phyloP scores from a whole-genome alignment of 371 early-diverging fungal genomes.

The Dipsacomyces acuminosporus region DNA sequence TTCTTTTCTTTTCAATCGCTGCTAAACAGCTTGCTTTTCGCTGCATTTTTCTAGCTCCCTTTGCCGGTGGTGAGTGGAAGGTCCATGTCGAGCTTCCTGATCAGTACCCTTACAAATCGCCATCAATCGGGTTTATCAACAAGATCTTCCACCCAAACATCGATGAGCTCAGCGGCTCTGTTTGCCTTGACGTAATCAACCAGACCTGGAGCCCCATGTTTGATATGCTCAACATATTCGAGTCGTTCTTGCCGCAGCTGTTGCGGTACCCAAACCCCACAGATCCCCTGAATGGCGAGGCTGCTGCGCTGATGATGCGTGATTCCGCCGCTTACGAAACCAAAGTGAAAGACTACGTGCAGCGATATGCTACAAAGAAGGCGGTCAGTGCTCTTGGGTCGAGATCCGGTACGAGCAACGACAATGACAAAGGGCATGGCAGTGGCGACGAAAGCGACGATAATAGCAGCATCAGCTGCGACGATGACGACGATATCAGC shows the following conservation, averaged over 20 bases:
- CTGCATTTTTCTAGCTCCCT: slow-evolving; percentile 83
- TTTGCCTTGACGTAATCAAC: slow-evolving; percentile 99
- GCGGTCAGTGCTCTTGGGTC: not conserved
- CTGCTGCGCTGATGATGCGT: slow-evolving; percentile 94
- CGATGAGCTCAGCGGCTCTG: slow-evolving; percentile 98
- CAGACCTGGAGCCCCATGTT: slow-evolving; percentile 99
- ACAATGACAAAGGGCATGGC: not conserved
- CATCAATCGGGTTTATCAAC: slow-evolving; percentile 99
- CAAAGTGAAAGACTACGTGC: slow-evolving; percentile 76
- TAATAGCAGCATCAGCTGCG: slow-evolving; percentile 10
- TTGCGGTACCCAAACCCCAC: slow-evolving; percentile 98
- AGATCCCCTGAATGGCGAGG: slow-evolving; percentile 99
- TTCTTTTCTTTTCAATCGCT: slow-evolving; percentile 1
- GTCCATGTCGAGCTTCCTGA: slow-evolving; percentile 98
- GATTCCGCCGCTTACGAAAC: slow-evolving; percentile 86
- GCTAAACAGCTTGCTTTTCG: too few relatives aligned
- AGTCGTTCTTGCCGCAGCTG: slow-evolving; percentile 97
- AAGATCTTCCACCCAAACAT: slow-evolving; percentile 99
- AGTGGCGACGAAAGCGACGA: slow-evolving; percentile 5
- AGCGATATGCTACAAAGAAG: slow-evolving; percentile 28
- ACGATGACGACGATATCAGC: slow-evolving; percentile 39
- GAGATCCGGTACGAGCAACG: not conserved
- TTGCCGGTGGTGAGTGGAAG: slow-evolving; percentile 93
- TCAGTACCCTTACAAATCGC: slow-evolving; percentile 99
- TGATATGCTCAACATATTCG: slow-evolving; percentile 98